phyloP scores from a whole-genome alignment of 768 basidiomycete genomes.

The Mycena capillaripes region DNA sequence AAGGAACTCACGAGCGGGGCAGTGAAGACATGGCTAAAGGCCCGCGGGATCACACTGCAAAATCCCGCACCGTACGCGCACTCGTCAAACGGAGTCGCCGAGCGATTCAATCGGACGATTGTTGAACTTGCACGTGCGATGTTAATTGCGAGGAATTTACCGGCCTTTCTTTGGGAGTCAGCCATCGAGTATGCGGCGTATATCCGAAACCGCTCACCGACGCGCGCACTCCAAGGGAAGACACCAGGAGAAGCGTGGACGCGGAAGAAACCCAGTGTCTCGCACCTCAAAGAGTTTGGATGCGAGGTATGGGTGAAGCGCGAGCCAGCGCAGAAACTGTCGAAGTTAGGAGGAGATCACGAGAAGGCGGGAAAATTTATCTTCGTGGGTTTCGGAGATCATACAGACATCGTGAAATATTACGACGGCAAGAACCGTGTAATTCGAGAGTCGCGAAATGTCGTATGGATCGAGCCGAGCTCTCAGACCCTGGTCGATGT shows the following conservation, averaged over 20 bases:
- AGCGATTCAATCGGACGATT: conserved; percentile 51
- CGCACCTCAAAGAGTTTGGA: conserved; percentile 30
- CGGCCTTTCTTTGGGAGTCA: conserved; percentile 40
- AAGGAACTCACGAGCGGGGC: conserved; percentile 46
- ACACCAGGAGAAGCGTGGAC: conserved; percentile 30
- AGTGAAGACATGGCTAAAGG: conserved; percentile 38
- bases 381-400: conserved; percentile 32
- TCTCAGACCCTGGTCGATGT: conserved; percentile 11
- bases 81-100: conserved; percentile 56
- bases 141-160: conserved; percentile 43
- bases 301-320: conserved; percentile 34
- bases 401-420: conserved; percentile 27
- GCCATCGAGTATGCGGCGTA: conserved; percentile 41
- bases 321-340: conserved; percentile 24
- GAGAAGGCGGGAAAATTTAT: conserved; percentile 28
- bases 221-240: conserved; percentile 27
- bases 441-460: conserved; percentile 24
- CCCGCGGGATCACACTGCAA: conserved; percentile 47
- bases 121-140: conserved; percentile 48
- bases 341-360: conserved; percentile 30
- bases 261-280: conserved; percentile 21
- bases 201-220: conserved; percentile 38
- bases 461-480: conserved; percentile 25
- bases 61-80: conserved; percentile 52
- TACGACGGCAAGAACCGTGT: conserved; percentile 21